A percentile compares a stretch with the other conserved stretches of the same genome.
Conservation (phyloP, 345 rosid genomes). For the Nasturtium officinale region DNA sequence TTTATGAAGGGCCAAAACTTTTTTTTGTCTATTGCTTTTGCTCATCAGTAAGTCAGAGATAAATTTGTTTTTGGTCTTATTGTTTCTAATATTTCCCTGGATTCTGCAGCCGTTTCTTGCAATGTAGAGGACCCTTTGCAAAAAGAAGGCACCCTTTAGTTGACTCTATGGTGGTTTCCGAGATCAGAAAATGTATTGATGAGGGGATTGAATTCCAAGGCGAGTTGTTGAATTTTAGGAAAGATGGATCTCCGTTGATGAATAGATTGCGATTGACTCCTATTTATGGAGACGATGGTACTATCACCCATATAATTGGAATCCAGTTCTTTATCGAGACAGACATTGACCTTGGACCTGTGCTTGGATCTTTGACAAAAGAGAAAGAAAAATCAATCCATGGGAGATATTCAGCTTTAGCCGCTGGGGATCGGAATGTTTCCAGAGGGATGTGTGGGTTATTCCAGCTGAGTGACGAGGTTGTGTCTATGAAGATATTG, state of each 20-base stretch:
- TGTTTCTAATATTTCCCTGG: neutral
- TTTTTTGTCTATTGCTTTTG: conserved; percentile 6
- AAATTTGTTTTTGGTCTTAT: conserved; percentile 31
- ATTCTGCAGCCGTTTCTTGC: conserved; percentile 79
- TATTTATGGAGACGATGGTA: conserved; percentile 81
- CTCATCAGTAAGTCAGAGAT: neutral
- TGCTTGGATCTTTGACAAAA: conserved; percentile 59
- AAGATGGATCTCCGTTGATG: conserved; percentile 83
- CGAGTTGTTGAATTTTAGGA: conserved; percentile 79
- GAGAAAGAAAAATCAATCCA: conserved; percentile 53
- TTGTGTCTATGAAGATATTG: conserved; percentile 67
- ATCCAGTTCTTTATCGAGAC: conserved; percentile 83
- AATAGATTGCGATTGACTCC: conserved; percentile 79
- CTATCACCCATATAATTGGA: conserved; percentile 78
- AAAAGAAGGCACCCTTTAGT: conserved; percentile 88
- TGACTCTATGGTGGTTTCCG: conserved; percentile 69
- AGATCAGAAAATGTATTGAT: conserved; percentile 81
- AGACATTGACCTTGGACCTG: conserved; percentile 81
- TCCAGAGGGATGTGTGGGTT: conserved; percentile 68
- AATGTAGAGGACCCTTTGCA: conserved; percentile 92
- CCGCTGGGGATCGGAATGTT: conserved; percentile 61
- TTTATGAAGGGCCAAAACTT: neutral
- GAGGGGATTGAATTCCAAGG: conserved; percentile 88
- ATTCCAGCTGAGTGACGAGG: conserved; percentile 76
- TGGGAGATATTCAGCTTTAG: conserved; percentile 42